phyloP scores from a whole-genome alignment of 2,329 filamentous ascomycete genomes.

The Coniella lustricola region DNA sequence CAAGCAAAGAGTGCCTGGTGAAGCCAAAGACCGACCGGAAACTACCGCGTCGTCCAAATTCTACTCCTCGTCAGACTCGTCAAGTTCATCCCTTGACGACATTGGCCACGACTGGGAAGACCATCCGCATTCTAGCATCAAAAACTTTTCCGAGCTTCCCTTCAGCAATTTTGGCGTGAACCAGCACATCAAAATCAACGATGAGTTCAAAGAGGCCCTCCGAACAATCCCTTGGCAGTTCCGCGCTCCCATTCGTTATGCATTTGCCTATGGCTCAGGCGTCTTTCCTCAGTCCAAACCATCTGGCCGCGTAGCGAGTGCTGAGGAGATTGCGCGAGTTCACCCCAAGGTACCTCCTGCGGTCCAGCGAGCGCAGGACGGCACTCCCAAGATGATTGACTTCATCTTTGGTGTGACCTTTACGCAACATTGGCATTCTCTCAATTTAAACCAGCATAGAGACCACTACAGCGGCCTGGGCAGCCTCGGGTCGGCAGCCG shows the following conservation, averaged over 20 bases:
- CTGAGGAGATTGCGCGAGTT: slow-evolving; percentile 53
- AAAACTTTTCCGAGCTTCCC: slow-evolving; percentile 68
- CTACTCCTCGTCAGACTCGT: slow-evolving; percentile 20
- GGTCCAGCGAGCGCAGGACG: slow-evolving; percentile 77
- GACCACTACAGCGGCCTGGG: slow-evolving; percentile 88
- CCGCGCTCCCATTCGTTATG: slow-evolving; percentile 86
- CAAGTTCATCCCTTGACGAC: slow-evolving; percentile 18
- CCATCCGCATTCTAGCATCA: slow-evolving; percentile 63
- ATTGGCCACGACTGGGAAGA: slow-evolving; percentile 61
- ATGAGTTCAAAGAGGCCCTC: slow-evolving; percentile 88
- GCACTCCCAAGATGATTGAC: slow-evolving; percentile 92
- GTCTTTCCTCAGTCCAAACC: slow-evolving; percentile 73
- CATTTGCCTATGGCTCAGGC: slow-evolving; percentile 94
- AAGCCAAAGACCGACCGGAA: slow-evolving; percentile 1
- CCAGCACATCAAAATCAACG: slow-evolving; percentile 92
- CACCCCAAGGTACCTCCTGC: slow-evolving; percentile 78
- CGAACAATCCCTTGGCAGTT: slow-evolving; percentile 87
- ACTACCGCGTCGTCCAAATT: slow-evolving; percentile 12
- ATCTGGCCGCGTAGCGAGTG: slow-evolving; percentile 45
- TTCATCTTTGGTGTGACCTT: slow-evolving; percentile 96
- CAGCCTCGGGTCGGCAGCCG: slow-evolving; percentile 73
- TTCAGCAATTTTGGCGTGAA: slow-evolving; percentile 84
- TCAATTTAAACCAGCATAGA: slow-evolving; percentile 83
- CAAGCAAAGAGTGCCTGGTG: not conserved
- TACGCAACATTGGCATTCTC: slow-evolving; percentile 91